phyloP scores from a whole-genome alignment of 2,329 filamentous ascomycete species.

The Colletotrichum abscissum region DNA sequence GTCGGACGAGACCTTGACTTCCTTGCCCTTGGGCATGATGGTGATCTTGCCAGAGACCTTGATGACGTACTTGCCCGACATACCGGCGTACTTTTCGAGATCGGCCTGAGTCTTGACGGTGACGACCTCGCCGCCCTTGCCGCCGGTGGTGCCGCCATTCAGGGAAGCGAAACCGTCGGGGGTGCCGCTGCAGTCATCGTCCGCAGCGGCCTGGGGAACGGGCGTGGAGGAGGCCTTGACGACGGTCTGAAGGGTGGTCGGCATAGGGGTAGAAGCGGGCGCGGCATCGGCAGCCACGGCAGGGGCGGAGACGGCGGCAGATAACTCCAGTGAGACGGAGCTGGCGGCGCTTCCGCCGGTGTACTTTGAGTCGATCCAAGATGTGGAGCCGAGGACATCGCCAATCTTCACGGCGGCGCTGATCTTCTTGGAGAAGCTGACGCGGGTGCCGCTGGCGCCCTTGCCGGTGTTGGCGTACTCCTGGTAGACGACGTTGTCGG shows the following conservation, averaged over 20 bases:
- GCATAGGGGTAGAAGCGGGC: neutral
- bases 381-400: constrained; percentile 42
- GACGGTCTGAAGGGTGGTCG: constrained; percentile 11
- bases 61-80: constrained; percentile 39
- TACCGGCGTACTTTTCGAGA: constrained; percentile 38
- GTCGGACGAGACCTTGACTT: constrained; percentile 37
- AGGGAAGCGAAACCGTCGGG: constrained; percentile 40
- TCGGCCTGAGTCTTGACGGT: constrained; percentile 37
- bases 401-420: constrained; percentile 46
- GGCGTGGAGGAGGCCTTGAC: constrained; percentile 23
- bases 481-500: constrained; percentile 63
- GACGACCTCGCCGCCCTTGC: constrained; percentile 38
- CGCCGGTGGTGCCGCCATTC: constrained; percentile 40
- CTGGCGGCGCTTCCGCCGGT: constrained; percentile 13
- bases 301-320: neutral
- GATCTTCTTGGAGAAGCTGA: constrained; percentile 53
- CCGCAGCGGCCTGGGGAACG: neutral
- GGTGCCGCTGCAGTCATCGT: constrained; percentile 26
- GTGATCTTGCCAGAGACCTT: constrained; percentile 40
- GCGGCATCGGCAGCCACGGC: constrained; percentile 9
- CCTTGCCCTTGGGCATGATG: constrained; percentile 38
- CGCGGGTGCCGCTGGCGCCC: constrained; percentile 65
- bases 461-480: constrained; percentile 70
- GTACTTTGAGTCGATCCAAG: constrained; percentile 40
- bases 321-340: neutral